phyloP scores from a whole-genome alignment of 495 filamentous ascomycete genomes.

The Xylaria venustula region DNA sequence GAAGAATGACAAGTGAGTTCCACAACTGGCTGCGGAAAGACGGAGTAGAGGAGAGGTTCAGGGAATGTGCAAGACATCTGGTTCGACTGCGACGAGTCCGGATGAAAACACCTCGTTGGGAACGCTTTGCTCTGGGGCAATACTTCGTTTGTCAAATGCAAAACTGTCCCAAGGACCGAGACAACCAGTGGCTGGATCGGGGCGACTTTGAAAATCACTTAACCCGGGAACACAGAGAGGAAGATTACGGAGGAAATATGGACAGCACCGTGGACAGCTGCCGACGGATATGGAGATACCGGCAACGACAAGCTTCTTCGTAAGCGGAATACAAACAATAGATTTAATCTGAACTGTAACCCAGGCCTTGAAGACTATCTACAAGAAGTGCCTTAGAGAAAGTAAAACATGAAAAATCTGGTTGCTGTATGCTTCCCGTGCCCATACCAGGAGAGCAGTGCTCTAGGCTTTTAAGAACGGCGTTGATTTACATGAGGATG shows the following conservation, averaged over 20 bases:
- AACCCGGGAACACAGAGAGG: not conserved
- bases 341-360: too few relatives aligned
- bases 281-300: not conserved
- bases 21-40: not conserved
- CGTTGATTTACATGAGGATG: too few relatives aligned
- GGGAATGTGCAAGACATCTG: constrained; percentile 5
- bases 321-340: not conserved
- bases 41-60: not conserved
- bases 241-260: not conserved
- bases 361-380: too few relatives aligned
- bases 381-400: too few relatives aligned
- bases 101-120: not conserved
- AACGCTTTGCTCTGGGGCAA: constrained; percentile 5
- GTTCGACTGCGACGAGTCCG: constrained; percentile 4
- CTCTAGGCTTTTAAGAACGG: too few relatives aligned
- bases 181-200: not conserved
- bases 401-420: too few relatives aligned
- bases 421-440: too few relatives aligned
- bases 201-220: not conserved
- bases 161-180: constrained; percentile 4
- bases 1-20: not conserved
- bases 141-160: constrained; percentile 1
- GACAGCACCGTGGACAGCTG: not conserved
- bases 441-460: too few relatives aligned
- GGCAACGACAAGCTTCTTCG: not conserved